Base-by-base conservation (phyloP, 148 eudicot species). In the Dianthus caryophyllus region DNA sequence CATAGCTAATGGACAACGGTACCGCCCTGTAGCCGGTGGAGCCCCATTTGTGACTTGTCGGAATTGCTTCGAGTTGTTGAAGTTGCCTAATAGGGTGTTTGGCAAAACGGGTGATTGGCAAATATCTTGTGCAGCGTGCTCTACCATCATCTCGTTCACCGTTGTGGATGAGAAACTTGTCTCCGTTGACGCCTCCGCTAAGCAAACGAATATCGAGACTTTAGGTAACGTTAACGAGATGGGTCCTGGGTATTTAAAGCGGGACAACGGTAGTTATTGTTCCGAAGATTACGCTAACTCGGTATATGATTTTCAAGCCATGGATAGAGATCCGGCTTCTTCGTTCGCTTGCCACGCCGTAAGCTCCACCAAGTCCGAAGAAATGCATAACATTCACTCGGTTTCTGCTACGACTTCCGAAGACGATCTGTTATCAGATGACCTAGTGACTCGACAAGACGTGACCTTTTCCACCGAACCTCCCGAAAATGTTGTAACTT, bases 11-110 rank as follows among this genome's bases (percentile, higher is more conserved):
- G 86, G 83, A 43, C 73, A 73, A 22, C 80, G 36, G 44, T 85
- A 82, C 77, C 79, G 52, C 55, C 91, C 99, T 9, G 38, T 90
- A 43, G 93, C 88, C 49, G 91, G 96, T 29, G 99, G 94, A 53
- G 85, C 99, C 38, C 99, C 99, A 12, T 87, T 95, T 49, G 61
- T 95, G n/a, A 71, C 85, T 25, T 95, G 99, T 74, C 75, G 74
- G 65, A 86, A 85, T 49, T 95, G 99, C 83, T 84, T 84, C 36
- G 86, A 88, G 80, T 71, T 90, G 81, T 81, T 95, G 20, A 77
- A 87, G 74, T 61, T 90, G 29, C 94, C 99, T 14, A 85, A 81
- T 76, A 84, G 67, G 71, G 69, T 75, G 29, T 59, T 82, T 46
- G 33, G 47, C 63, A 80, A 80, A 61, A 83, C 66, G 70, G 84